These are phyloP conservation scores for Plasmodium blacklocki DNA, from an alignment of 169 alveolate genomes.

Conservation along the genomic window DNA sequence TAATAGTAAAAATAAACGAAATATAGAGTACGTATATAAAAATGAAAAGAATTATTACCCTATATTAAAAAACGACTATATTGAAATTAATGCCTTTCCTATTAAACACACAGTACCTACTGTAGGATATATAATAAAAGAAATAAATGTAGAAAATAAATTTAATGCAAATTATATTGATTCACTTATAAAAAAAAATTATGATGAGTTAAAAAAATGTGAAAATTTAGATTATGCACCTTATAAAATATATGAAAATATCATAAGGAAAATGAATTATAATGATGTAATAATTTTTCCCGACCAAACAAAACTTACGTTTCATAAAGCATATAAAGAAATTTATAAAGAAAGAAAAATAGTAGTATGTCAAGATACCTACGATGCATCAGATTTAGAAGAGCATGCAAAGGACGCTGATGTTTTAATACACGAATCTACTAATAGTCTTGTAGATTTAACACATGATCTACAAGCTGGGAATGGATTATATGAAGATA, in stretches of 20 bases:
- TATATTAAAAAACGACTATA: constrained; percentile 75
- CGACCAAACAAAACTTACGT: constrained; percentile 21
- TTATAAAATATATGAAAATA: constrained; percentile 56
- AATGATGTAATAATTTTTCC: constrained; percentile 19
- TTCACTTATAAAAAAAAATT: constrained; percentile 76
- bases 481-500: neutral
- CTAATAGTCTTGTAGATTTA: constrained; percentile 74
- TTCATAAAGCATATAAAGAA: constrained; percentile 29
- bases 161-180: constrained; percentile 76
- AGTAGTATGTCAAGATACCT: constrained; percentile 84
- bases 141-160: constrained; percentile 70
- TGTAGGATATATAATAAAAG: constrained; percentile 88
- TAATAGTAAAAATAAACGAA: neutral
- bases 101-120: constrained; percentile 88
- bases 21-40: constrained; percentile 46
- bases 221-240: constrained; percentile 41
- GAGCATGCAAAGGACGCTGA: constrained; percentile 82
- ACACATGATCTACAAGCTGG: constrained; percentile 1
- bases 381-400: constrained; percentile 79
- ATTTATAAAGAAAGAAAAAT: constrained; percentile 74
- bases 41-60: constrained; percentile 72
- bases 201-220: constrained; percentile 41
- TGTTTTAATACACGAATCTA: constrained; percentile 83
- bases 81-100: constrained; percentile 79
- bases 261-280: constrained; percentile 42